phyloP scores from a whole-genome alignment of 129 eudicot species.

The Chrysanthemum makinoi region DNA sequence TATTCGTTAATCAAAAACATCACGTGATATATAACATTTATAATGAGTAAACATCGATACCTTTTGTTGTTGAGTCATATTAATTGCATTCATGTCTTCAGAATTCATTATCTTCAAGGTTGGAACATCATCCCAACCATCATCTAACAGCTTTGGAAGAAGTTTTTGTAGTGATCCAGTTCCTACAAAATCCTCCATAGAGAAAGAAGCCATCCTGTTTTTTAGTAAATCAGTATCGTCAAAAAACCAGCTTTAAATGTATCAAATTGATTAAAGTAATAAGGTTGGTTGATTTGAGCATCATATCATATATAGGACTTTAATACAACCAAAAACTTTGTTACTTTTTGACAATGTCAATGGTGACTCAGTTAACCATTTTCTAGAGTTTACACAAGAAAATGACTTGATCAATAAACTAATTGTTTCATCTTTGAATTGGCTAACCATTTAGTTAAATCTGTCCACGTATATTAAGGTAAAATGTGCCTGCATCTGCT shows the following conservation, averaged over 20 bases:
- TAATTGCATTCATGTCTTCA: constrained; percentile 66
- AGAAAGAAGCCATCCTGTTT: constrained; percentile 65
- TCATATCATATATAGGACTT: constrained; percentile 15
- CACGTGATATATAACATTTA: neutral
- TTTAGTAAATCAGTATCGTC: neutral
- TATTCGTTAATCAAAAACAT: neutral
- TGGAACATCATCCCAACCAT: constrained; percentile 93
- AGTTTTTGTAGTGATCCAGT: constrained; percentile 54
- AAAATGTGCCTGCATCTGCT: constrained; percentile 12
- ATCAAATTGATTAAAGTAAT: constrained; percentile 15
- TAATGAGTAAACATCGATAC: constrained; percentile 25
- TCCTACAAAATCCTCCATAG: constrained; percentile 80
- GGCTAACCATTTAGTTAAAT: constrained; percentile 11
- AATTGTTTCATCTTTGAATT: constrained; percentile 1
- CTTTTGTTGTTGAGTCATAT: constrained; percentile 72
- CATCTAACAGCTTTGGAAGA: constrained; percentile 69
- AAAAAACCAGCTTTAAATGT: neutral
- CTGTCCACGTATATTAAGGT: constrained; percentile 7
- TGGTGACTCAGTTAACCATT: constrained; percentile 13
- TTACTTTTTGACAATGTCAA: constrained; percentile 30
- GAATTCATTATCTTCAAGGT: constrained; percentile 75
- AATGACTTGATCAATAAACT: constrained; percentile 18
- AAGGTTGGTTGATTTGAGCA: constrained; percentile 1
- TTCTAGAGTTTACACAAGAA: neutral
- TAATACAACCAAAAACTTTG: constrained; percentile 19